Conservation (phyloP, 495 filamentous ascomycete species). For the Tuber magnatum region DNA sequence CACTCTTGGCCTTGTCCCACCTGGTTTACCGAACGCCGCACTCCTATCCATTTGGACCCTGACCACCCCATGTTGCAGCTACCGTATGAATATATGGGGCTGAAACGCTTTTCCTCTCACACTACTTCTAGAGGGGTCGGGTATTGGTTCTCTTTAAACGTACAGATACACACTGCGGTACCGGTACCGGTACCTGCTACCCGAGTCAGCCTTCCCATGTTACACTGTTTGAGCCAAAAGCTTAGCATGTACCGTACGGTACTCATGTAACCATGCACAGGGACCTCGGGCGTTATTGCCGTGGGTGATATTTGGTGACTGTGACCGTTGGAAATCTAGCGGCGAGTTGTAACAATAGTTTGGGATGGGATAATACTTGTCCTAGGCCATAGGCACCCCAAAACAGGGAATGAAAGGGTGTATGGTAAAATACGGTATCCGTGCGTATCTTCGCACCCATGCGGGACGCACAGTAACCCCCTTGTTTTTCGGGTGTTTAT, state of each 20-base stretch:
- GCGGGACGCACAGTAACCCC: no score
- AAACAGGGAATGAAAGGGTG: no score
- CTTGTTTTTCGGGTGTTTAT: no score
- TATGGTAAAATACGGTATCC: no score
- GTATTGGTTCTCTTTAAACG: not conserved
- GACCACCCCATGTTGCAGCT: not conserved
- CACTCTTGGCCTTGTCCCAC: no score
- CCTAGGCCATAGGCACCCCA: no score
- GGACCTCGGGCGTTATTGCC: not conserved
- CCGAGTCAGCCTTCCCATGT: not conserved
- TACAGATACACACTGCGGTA: not conserved
- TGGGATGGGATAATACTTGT: not conserved
- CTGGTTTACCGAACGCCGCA: no score
- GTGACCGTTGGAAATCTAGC: not conserved
- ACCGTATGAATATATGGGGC: not conserved
- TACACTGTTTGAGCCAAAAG: not conserved
- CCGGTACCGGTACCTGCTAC: not conserved
- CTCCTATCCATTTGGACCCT: no score
- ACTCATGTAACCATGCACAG: not conserved
- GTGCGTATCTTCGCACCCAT: no score
- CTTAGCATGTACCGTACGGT: not conserved
- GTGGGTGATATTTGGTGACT: slow-evolving; percentile 1
- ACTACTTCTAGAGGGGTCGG: not conserved
- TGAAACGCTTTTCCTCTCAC: not conserved
- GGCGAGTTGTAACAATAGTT: not conserved